A percentile compares a stretch with the other conserved stretches of the same genome.
Conservation (phyloP, 768 basidiomycete species). For the Lactifluus volemus region DNA sequence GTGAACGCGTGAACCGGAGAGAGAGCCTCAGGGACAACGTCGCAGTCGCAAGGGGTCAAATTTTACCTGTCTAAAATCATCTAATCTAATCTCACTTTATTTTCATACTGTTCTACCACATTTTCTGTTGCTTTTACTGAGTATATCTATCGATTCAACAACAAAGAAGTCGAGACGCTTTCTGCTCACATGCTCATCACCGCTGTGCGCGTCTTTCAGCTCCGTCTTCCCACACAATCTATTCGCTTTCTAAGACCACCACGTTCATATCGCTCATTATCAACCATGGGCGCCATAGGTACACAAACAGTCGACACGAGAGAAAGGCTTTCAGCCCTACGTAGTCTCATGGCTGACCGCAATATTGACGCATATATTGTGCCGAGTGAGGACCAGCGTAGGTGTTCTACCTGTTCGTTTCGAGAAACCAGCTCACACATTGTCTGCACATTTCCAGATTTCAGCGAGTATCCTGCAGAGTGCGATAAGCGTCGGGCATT, state of each 20-base stretch:
- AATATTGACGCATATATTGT: slow-evolving; percentile 70
- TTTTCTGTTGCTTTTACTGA: too few relatives aligned
- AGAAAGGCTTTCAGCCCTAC: slow-evolving; percentile 49
- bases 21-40: too few relatives aligned
- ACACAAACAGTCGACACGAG: slow-evolving; percentile 51
- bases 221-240: slow-evolving; percentile 10
- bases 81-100: too few relatives aligned
- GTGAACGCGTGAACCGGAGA: too few relatives aligned
- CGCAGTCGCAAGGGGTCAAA: too few relatives aligned
- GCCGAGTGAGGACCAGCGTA: slow-evolving; percentile 90
- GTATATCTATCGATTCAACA: too few relatives aligned
- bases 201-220: slow-evolving; percentile 9
- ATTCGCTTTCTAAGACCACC: not conserved
- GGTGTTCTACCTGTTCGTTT: slow-evolving; percentile 25
- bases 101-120: too few relatives aligned
- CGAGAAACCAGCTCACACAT: not conserved
- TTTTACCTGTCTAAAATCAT: too few relatives aligned
- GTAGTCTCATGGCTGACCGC: slow-evolving; percentile 58
- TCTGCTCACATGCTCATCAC: slow-evolving; percentile 1
- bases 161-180: too few relatives aligned
- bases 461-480: slow-evolving; percentile 79
- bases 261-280: slow-evolving; percentile 9
- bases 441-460: slow-evolving; percentile 41
- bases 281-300: slow-evolving; percentile 31
- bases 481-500: slow-evolving; percentile 80